These are phyloP conservation scores for Bryoglossum gracile DNA, from an alignment of 495 filamentous ascomycete species.

Conservation along the genomic window DNA sequence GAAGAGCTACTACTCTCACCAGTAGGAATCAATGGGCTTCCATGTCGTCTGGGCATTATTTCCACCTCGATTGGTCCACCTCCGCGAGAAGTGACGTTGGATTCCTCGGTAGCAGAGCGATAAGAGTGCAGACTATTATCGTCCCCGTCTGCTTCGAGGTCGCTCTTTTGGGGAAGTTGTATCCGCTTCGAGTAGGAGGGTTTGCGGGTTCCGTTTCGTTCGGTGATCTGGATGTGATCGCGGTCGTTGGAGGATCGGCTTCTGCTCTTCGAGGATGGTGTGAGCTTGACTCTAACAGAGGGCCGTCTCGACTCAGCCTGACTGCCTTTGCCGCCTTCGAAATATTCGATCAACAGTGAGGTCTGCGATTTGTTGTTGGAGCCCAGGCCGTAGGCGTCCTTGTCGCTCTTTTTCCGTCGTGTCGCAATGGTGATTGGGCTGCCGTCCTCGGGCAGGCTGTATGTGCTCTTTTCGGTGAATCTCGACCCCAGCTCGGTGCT, in stretches of 20 bases:
- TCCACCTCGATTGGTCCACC: slow-evolving; percentile 73
- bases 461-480: slow-evolving; percentile 63
- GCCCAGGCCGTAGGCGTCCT: slow-evolving; percentile 44
- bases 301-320: slow-evolving; percentile 57
- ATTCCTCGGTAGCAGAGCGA: slow-evolving; percentile 70
- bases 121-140: slow-evolving; percentile 55
- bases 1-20: slow-evolving; percentile 20
- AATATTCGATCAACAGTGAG: slow-evolving; percentile 95
- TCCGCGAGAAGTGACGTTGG: slow-evolving; percentile 56
- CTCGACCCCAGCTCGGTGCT: slow-evolving; percentile 72
- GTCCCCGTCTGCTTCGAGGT: slow-evolving; percentile 43
- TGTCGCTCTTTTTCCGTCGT: slow-evolving; percentile 51
- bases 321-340: slow-evolving; percentile 73
- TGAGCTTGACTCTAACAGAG: slow-evolving; percentile 91
- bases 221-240: slow-evolving; percentile 80
- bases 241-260: slow-evolving; percentile 45
- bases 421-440: slow-evolving; percentile 85
- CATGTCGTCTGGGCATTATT: slow-evolving; percentile 54
- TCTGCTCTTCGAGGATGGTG: slow-evolving; percentile 54
- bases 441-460: slow-evolving; percentile 93
- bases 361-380: slow-evolving; percentile 67
- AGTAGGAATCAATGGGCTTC: slow-evolving; percentile 47
- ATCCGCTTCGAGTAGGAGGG: slow-evolving; percentile 61
- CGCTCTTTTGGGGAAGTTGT: slow-evolving; percentile 38
- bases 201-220: slow-evolving; percentile 56